A percentile compares a stretch with the other conserved stretches of the same genome.
Conservation (phyloP, 2,329 filamentous ascomycete species). For the Septoria petroselini region DNA sequence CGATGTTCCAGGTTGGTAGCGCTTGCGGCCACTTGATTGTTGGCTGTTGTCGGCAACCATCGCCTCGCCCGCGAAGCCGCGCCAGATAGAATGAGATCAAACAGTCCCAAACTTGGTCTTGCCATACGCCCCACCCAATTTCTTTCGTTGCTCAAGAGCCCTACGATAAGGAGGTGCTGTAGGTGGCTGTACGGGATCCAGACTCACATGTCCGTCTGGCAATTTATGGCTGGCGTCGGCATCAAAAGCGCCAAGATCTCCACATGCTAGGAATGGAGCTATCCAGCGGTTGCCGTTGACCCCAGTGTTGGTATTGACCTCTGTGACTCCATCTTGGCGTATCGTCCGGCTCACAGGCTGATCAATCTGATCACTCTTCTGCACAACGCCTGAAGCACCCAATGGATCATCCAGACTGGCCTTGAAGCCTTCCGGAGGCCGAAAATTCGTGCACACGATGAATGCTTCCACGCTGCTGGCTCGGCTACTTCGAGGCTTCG, state of each 20-base stretch:
- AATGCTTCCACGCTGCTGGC: slow-evolving; percentile 97
- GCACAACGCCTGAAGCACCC: slow-evolving; percentile 47
- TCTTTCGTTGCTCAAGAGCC: slow-evolving; percentile 78
- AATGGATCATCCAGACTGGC: slow-evolving; percentile 73
- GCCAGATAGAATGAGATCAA: background rate
- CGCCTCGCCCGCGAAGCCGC: too few relatives aligned
- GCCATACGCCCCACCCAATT: slow-evolving; percentile 71
- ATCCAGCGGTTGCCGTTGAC: slow-evolving; percentile 63
- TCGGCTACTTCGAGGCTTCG: slow-evolving; percentile 90
- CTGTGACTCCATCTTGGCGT: slow-evolving; percentile 48
- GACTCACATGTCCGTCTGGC: slow-evolving; percentile 77
- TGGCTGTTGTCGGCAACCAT: too few relatives aligned
- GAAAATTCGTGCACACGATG: slow-evolving; percentile 88
- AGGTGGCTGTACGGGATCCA: slow-evolving; percentile 91
- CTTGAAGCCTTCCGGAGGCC: slow-evolving; percentile 71
- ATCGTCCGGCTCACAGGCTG: slow-evolving; percentile 32
- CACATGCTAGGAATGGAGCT: slow-evolving; percentile 93
- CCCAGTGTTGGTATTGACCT: slow-evolving; percentile 46
- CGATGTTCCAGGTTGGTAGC: too few relatives aligned
- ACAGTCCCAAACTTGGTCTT: slow-evolving; percentile 56
- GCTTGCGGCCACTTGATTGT: too few relatives aligned
- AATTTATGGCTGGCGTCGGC: slow-evolving; percentile 91
- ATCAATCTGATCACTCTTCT: slow-evolving; percentile 1
- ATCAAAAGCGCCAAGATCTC: slow-evolving; percentile 90
- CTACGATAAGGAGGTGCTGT: slow-evolving; percentile 94